Conservation (phyloP, 805 yeast species). For the Schizosaccharomyces octosporus region DNA sequence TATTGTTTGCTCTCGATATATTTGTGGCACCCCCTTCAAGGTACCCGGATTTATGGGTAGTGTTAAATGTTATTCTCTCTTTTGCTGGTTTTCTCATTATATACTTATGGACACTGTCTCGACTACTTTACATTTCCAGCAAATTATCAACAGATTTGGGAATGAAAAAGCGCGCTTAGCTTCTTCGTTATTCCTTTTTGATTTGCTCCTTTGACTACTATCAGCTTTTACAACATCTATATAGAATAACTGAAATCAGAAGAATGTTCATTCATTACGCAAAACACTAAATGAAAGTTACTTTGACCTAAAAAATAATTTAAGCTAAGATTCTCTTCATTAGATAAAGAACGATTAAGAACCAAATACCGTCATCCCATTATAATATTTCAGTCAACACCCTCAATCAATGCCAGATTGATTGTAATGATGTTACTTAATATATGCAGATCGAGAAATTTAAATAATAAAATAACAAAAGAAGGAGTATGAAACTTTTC, state of each 20-base stretch:
- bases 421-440: neutral
- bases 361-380: neutral
- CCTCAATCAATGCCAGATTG: no score
- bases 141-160: neutral
- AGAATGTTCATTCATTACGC: neutral
- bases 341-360: neutral
- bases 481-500: neutral
- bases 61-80: constrained; percentile 47
- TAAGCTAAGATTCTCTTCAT: neutral
- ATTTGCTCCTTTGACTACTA: neutral
- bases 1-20: constrained; percentile 31
- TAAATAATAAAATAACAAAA: neutral
- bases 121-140: neutral
- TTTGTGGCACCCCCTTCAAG: constrained; percentile 12
- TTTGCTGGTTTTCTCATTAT: constrained; percentile 52
- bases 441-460: neutral
- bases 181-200: neutral
- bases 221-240: neutral
- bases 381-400: neutral
- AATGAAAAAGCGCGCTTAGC: neutral
- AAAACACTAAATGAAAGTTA: neutral
- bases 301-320: neutral
- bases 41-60: constrained; percentile 71
- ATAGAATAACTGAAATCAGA: neutral
- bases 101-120: constrained; percentile 44